A percentile compares a stretch with the other conserved stretches of the same genome.
phyloP scores from a whole-genome alignment of 2,329 filamentous ascomycete genomes.

The Cladosporium sp. region DNA sequence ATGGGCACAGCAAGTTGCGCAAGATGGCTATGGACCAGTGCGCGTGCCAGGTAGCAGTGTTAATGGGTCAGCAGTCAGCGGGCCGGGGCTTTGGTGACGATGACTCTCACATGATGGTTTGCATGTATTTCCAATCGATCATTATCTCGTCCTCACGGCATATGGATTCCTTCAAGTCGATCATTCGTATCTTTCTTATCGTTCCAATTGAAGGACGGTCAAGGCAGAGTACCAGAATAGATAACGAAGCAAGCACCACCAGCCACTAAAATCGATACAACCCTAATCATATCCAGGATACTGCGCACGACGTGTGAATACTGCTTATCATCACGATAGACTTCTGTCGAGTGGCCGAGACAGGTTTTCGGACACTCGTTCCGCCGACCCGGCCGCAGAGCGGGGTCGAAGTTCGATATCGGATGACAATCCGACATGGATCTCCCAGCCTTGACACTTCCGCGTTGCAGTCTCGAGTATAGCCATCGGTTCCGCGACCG shows the following conservation, averaged over 20 bases:
- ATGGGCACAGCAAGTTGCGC: constrained; percentile 9
- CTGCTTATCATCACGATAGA: no score
- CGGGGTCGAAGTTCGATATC: not conserved
- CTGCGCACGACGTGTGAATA: no score
- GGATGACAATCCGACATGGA: not conserved
- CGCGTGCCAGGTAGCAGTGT: not conserved
- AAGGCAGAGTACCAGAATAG: no score
- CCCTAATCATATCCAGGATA: no score
- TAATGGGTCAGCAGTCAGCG: not conserved
- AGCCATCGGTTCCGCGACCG: not conserved
- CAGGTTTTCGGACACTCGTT: no score
- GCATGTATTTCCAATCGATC: not conserved
- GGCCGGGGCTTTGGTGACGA: not conserved
- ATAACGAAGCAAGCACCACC: no score
- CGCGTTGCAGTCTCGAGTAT: not conserved
- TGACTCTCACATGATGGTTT: not conserved
- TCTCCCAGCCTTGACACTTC: not conserved
- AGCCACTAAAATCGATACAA: no score
- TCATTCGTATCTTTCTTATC: no score
- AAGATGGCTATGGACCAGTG: constrained; percentile 9
- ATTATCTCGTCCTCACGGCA: no score
- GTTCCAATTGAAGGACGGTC: no score
- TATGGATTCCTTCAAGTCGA: no score
- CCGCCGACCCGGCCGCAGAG: not conserved
- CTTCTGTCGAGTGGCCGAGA: no score